Percentiles rank a stretch among this genome's conserved stretches.
phyloP scores from a whole-genome alignment of 2,329 filamentous ascomycete genomes.

The Fusarium euwallaceae region DNA sequence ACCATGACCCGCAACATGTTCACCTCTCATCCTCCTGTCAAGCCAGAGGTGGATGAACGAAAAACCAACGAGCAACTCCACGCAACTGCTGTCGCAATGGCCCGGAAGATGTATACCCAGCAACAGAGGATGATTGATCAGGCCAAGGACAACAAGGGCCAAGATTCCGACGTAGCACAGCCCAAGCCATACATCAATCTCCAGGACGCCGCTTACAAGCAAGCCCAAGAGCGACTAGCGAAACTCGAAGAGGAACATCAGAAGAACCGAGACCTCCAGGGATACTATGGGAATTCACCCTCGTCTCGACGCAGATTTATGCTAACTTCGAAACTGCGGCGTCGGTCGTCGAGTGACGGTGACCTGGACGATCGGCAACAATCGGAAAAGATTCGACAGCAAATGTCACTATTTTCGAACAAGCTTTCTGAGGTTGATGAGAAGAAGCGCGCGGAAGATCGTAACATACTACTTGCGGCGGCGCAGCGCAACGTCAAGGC shows the following conservation, averaged over 20 bases:
- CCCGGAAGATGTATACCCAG: slow-evolving; percentile 83
- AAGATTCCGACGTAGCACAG: slow-evolving; percentile 53
- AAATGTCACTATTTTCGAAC: slow-evolving; percentile 83
- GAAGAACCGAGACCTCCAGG: slow-evolving; percentile 73
- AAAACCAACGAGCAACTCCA: slow-evolving; percentile 79
- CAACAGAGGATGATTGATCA: slow-evolving; percentile 74
- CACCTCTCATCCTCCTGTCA: slow-evolving; percentile 79
- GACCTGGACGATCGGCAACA: slow-evolving; percentile 74
- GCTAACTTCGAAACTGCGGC: slow-evolving; percentile 68
- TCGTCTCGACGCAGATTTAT: slow-evolving; percentile 60
- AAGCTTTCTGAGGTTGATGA: slow-evolving; percentile 77
- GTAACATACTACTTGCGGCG: slow-evolving; percentile 79
- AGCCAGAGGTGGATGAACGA: slow-evolving; percentile 79
- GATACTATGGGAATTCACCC: slow-evolving; percentile 77
- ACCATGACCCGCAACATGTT: slow-evolving; percentile 82
- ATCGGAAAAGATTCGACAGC: slow-evolving; percentile 78
- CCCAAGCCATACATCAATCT: slow-evolving; percentile 73
- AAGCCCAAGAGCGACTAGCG: slow-evolving; percentile 85
- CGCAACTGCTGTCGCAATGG: slow-evolving; percentile 90
- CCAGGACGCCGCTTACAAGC: slow-evolving; percentile 88
- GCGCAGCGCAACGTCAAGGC: slow-evolving; percentile 90
- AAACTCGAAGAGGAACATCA: slow-evolving; percentile 81
- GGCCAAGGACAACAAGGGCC: slow-evolving; percentile 57
- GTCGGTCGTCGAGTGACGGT: slow-evolving; percentile 77
- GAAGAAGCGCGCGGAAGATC: slow-evolving; percentile 80